These are phyloP conservation scores for Sextonia rubra DNA, from an alignment of 164 flowering plant species.

Conservation along the genomic window DNA sequence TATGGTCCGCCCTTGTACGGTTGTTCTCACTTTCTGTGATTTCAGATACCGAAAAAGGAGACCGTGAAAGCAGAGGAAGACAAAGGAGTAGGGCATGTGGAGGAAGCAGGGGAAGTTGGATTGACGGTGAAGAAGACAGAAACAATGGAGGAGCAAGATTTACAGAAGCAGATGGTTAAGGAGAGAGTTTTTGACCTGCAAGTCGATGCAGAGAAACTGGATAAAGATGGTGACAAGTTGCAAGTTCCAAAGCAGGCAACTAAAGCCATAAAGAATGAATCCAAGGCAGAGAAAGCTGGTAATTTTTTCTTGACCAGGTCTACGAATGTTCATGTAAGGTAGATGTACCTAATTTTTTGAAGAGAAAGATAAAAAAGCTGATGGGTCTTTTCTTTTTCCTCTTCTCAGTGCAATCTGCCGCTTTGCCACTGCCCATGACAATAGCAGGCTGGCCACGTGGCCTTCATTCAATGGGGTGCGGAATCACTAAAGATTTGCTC, in stretches of 20 bases:
- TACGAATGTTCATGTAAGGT: neutral
- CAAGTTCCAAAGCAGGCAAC: constrained; percentile 15
- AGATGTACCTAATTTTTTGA: neutral
- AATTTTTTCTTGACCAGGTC: constrained; percentile 6
- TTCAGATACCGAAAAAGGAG: constrained; percentile 33
- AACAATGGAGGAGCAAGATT: constrained; percentile 28
- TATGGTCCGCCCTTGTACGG: neutral
- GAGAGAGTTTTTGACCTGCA: constrained; percentile 51
- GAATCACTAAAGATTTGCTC: neutral
- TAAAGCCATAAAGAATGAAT: constrained; percentile 25
- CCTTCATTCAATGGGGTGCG: constrained; percentile 82
- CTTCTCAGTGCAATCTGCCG: constrained; percentile 46
- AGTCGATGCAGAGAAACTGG: constrained; percentile 59
- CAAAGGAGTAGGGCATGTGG: constrained; percentile 18
- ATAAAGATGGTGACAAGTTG: constrained; percentile 24
- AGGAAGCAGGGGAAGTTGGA: constrained; percentile 18
- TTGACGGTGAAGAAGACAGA: constrained; percentile 32
- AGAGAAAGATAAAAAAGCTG: neutral
- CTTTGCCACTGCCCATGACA: constrained; percentile 62
- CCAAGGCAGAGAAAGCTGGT: constrained; percentile 57
- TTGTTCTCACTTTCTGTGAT: neutral
- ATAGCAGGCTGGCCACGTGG: constrained; percentile 84
- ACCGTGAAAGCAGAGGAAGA: constrained; percentile 23
- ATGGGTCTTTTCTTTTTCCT: neutral
- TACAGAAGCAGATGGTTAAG: constrained; percentile 29